Evolutionary conservation across 768 basidiomycete genomes (phyloP).

Genomic region (Russula olivacea): DNA sequence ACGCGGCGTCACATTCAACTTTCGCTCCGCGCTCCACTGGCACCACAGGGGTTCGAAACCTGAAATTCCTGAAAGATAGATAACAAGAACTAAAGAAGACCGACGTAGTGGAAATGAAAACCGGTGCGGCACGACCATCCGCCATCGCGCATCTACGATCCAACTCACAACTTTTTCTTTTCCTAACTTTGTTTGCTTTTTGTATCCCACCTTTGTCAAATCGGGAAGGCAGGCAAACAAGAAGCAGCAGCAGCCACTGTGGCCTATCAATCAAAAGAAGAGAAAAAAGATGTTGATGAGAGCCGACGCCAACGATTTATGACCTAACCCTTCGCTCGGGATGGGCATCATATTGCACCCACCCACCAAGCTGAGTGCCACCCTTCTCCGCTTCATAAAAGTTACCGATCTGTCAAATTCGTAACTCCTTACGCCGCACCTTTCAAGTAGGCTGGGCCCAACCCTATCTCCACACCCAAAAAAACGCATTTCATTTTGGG

Average conservation of each 20-base stretch:
- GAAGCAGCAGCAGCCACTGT: background rate
- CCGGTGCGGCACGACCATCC: too few species aligned
- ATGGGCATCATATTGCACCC: background rate
- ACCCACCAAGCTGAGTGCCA: background rate
- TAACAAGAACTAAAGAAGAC: too few species aligned
- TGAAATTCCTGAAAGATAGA: too few species aligned
- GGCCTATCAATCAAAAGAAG: background rate
- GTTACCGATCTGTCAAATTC: background rate
- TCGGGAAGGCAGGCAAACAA: background rate
- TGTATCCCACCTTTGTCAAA: background rate
- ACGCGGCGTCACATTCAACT: background rate
- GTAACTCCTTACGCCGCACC: background rate
- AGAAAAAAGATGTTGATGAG: background rate
- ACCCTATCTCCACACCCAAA: background rate
- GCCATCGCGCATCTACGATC: too few species aligned
- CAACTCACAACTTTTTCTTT: too few species aligned
- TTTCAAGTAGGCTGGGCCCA: background rate
- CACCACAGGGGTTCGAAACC: background rate
- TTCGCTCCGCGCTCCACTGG: background rate
- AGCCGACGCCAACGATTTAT: background rate
- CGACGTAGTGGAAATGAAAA: too few species aligned
- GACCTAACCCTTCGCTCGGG: background rate
- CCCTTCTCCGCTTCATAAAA: background rate
- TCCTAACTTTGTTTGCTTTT: too few species aligned
- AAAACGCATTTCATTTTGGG: background rate